These are phyloP conservation scores for Aspergillus sp. DNA, from an alignment of 2,329 filamentous ascomycete species.

Conservation along the genomic window DNA sequence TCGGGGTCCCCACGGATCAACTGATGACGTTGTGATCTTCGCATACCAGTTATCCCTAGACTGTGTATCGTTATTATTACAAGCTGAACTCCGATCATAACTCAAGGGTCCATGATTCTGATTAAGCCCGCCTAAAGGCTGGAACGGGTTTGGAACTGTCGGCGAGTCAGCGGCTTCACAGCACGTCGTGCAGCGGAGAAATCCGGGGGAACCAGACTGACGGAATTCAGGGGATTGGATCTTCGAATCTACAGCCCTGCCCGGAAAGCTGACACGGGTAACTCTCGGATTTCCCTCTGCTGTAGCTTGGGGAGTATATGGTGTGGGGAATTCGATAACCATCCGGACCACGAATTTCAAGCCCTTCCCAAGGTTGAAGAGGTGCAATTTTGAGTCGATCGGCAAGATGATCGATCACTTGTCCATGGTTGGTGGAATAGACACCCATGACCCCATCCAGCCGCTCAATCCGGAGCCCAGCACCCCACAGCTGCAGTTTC, in stretches of 20 bases:
- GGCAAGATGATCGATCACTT: background rate
- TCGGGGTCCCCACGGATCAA: background rate
- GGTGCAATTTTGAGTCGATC: background rate
- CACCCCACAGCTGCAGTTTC: conserved; percentile 12
- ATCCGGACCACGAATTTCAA: background rate
- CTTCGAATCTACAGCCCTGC: background rate
- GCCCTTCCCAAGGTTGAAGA: background rate
- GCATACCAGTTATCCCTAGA: background rate
- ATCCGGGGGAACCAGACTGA: background rate
- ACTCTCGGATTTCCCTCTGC: conserved; percentile 2
- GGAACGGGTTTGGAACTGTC: background rate
- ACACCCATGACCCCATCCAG: background rate
- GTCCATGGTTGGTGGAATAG: conserved; percentile 4
- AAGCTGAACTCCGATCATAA: background rate
- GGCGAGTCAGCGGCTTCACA: background rate
- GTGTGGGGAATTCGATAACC: background rate
- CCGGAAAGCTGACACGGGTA: background rate
- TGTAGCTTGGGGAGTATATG: background rate
- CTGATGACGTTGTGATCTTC: background rate
- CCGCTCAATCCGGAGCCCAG: background rate
- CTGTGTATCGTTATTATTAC: background rate
- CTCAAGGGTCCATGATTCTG: background rate
- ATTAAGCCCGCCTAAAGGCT: too few species aligned
- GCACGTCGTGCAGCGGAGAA: background rate
- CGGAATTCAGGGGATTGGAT: background rate